Conservation (phyloP, 352 stramenopile genomes). For the Pythium insidiosum region DNA sequence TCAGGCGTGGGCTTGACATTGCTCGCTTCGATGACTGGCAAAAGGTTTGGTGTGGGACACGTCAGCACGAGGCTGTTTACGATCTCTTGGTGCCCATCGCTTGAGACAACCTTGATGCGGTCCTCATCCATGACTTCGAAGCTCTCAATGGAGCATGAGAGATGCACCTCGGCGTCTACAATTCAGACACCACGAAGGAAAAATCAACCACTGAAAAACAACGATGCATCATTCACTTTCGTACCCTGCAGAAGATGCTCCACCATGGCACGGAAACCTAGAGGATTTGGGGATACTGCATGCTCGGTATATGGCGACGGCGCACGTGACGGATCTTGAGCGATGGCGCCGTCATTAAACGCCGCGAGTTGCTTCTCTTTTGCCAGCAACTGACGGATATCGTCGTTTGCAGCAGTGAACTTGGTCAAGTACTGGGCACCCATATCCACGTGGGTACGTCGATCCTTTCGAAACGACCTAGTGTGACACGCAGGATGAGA, state of each 20-base stretch:
- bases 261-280: constrained; percentile 50
- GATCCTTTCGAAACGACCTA: constrained; percentile 44
- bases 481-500: neutral
- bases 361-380: constrained; percentile 22
- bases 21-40: constrained; percentile 50
- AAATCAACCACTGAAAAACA: neutral
- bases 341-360: constrained; percentile 42
- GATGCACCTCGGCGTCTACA: constrained; percentile 25
- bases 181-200: too few relatives aligned
- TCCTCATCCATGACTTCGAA: constrained; percentile 47
- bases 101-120: constrained; percentile 33
- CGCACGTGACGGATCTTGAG: constrained; percentile 32
- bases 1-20: constrained; percentile 17
- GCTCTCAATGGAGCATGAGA: constrained; percentile 36
- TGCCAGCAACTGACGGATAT: constrained; percentile 30
- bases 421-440: constrained; percentile 64
- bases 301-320: constrained; percentile 22
- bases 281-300: constrained; percentile 23
- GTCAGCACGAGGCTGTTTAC: constrained; percentile 64
- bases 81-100: constrained; percentile 32
- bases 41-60: constrained; percentile 50
- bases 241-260: constrained; percentile 39
- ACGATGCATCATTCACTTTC: constrained; percentile 1
- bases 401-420: constrained; percentile 36
- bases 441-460: constrained; percentile 47